phyloP scores from a whole-genome alignment of 345 rosid genomes.

The Euphorbia lathyris region DNA sequence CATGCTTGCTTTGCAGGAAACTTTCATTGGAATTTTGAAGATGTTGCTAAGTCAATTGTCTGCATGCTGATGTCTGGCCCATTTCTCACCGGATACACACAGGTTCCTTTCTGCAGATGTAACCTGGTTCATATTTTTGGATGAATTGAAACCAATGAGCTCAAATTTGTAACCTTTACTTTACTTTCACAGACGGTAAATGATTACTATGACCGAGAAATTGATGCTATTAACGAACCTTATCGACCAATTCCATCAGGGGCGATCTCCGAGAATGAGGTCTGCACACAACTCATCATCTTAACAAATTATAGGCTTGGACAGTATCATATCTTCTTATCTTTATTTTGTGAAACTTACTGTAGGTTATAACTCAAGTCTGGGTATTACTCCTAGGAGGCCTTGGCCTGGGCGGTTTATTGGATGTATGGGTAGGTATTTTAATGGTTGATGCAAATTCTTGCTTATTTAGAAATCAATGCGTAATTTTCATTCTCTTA shows the following conservation, averaged over 20 bases:
- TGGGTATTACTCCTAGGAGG: constrained; percentile 88
- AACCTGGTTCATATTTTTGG: constrained; percentile 13
- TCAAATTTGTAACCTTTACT: constrained; percentile 15
- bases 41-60: constrained; percentile 80
- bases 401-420: constrained; percentile 69
- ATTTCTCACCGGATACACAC: constrained; percentile 93
- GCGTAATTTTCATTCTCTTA: constrained; percentile 22
- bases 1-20: constrained; percentile 53
- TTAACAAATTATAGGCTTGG: background rate
- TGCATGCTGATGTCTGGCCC: constrained; percentile 99
- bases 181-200: constrained; percentile 63
- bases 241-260: constrained; percentile 98
- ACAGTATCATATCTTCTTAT: background rate
- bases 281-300: constrained; percentile 17
- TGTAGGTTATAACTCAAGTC: constrained; percentile 83
- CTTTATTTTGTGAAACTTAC: constrained; percentile 15
- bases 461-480: constrained; percentile 4
- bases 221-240: constrained; percentile 96
- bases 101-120: constrained; percentile 41
- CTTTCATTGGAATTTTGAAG: constrained; percentile 90
- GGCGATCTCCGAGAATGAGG: constrained; percentile 90
- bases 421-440: constrained; percentile 89
- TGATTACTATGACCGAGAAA: constrained; percentile 96
- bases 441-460: constrained; percentile 5
- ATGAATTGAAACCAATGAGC: constrained; percentile 17